Base-by-base conservation (phyloP, 192 early-diverging fungal species). In the Linnemannia hyalina region DNA sequence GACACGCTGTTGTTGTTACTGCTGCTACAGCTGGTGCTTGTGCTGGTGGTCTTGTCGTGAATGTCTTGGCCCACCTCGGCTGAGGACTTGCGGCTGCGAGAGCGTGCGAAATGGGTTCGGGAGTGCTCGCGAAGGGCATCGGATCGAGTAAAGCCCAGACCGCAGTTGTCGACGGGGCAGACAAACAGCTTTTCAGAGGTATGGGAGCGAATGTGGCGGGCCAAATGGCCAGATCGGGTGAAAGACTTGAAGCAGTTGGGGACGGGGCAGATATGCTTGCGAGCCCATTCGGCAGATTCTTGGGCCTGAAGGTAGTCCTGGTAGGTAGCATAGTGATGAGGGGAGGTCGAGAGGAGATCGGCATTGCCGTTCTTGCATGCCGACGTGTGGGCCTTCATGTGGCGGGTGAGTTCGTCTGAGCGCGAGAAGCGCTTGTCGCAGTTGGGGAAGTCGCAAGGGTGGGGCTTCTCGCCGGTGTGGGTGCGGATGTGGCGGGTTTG, bases 401-500 rank as follows among this genome's bases (percentile, higher is more conserved):
- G 96, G 38, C 96, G 90, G 8, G 95, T 95, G 52, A 97, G 91
- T 87, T 97, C 96, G 83, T 95, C 95, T 20, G 93, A 94, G 41
- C 95, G 90, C 11, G 94, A 94, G 80, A 97, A 97, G 23, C 92
- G 92, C 82, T 95, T 95, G 79, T 93, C 93, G 89, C 96, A 97
- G 71, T 94, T 94, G 38, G 93, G 89, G 70, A 93, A 93, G 65
- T 92, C 92, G 88, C 96, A 97, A 22, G 90, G 88, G 83, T 96
- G 94, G 22, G 96, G 96, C 68, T 93, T 93, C 87, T 97, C 96
- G 54, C 96, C 96, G 0, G 96, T 97, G 78, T 97, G 96, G 11
- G 95, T 95, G 84, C 94, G 93, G 42, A 94, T 93, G 78, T 97
- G 96, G 29, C 94, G 92, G n/a, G 94, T 95, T 88, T 94, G 94